Conservation (phyloP, 768 basidiomycete species). For the Tylopilus subfusipes region DNA sequence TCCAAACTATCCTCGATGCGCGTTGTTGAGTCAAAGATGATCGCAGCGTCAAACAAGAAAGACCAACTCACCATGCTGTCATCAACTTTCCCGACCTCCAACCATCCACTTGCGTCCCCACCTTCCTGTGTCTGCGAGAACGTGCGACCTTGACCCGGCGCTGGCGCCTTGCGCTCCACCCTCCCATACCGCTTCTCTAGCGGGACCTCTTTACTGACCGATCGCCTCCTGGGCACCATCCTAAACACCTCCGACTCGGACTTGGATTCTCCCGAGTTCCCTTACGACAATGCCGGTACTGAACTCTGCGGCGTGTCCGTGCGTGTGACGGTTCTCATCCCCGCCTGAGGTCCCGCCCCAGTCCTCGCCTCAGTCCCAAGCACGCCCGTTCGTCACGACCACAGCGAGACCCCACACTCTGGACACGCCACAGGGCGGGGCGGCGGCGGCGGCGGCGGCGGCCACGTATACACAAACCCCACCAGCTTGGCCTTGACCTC, state of each 20-base stretch:
- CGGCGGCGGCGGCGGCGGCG: slow-evolving; percentile 27
- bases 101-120: background rate
- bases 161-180: slow-evolving; percentile 4
- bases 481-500: background rate
- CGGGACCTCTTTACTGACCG: background rate
- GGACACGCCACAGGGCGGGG: background rate
- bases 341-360: background rate
- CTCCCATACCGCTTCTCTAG: slow-evolving; percentile 7
- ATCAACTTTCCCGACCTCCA: background rate
- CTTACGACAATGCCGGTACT: slow-evolving; percentile 9
- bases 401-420: slow-evolving; percentile 1
- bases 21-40: background rate
- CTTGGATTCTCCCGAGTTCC: slow-evolving; percentile 14
- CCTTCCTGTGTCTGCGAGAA: background rate
- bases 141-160: background rate
- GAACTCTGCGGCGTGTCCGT: background rate
- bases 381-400: background rate
- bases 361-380: background rate
- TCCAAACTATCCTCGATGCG: background rate
- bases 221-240: background rate
- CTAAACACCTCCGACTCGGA: slow-evolving; percentile 4
- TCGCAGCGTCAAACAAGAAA: background rate
- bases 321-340: background rate
- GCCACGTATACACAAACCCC: slow-evolving; percentile 23
- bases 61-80: slow-evolving; percentile 4